A percentile compares a stretch with the other conserved stretches of the same genome.
These are phyloP conservation scores for Populus tremula DNA, from an alignment of 345 rosid species.

Conservation along the genomic window DNA sequence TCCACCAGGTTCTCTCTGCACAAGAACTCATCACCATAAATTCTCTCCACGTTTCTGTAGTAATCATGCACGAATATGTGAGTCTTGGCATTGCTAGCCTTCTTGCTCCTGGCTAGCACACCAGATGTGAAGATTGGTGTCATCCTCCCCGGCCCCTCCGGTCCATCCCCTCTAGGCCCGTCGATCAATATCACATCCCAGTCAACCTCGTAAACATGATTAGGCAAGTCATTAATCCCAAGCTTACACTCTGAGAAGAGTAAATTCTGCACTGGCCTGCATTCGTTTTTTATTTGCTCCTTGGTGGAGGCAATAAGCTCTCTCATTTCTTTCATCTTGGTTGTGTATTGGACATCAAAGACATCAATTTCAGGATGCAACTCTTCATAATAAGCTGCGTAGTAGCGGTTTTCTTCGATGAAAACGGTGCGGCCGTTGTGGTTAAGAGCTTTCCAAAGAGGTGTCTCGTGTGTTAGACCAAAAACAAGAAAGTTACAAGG, in stretches of 20 bases:
- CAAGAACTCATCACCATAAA: slow-evolving; percentile 82
- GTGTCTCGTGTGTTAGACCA: slow-evolving; percentile 89
- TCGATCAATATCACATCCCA: slow-evolving; percentile 95
- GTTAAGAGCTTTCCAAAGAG: slow-evolving; percentile 87
- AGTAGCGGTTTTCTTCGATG: slow-evolving; percentile 89
- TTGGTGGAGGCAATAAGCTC: slow-evolving; percentile 58
- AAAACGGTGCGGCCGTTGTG: slow-evolving; percentile 83
- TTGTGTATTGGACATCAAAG: slow-evolving; percentile 92
- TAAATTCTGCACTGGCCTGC: slow-evolving; percentile 87
- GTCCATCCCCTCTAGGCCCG: slow-evolving; percentile 89
- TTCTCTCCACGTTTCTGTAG: slow-evolving; percentile 69
- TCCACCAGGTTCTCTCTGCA: slow-evolving; percentile 79
- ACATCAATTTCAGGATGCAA: slow-evolving; percentile 87
- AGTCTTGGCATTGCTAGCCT: slow-evolving; percentile 65
- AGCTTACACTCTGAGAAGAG: slow-evolving; percentile 84
- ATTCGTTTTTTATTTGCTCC: slow-evolving; percentile 62
- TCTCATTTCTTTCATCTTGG: slow-evolving; percentile 53
- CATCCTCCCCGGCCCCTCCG: slow-evolving; percentile 78
- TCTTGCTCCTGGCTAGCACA: slow-evolving; percentile 86
- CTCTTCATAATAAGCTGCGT: slow-evolving; percentile 88
- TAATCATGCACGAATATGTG: slow-evolving; percentile 86
- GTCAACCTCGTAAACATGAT: slow-evolving; percentile 85
- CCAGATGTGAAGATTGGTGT: slow-evolving; percentile 86
- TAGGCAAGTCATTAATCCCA: slow-evolving; percentile 84
- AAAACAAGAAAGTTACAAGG: slow-evolving; percentile 90